Base-by-base conservation (phyloP, 306 rosid genomes). In the Casuarina glauca region DNA sequence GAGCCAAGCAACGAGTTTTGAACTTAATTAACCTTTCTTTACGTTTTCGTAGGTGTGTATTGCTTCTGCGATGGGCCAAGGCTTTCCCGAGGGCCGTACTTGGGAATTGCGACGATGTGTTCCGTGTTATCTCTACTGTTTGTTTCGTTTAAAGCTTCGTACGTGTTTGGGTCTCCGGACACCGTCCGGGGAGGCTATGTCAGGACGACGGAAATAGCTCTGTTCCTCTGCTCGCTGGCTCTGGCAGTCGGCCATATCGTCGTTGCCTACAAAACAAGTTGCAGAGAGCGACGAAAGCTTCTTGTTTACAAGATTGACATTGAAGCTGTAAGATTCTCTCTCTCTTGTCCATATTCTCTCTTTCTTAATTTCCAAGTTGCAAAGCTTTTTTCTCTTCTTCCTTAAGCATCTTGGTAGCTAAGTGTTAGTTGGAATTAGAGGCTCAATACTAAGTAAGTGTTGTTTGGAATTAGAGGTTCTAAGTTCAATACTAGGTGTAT, bases 251-350 rank as follows among this genome's bases (percentile, higher is more conserved):
- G 93, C 10, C 99, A 96, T 79, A 74, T 96, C 26, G 85, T 84
- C 7, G 98, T 90, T 69, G 99, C 99, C 3, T 91, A 96, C 69
- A 89, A 93, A 81, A 96, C 99, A 12, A 91, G 98, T 88, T 96
- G 99, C 90, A 91, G 92, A 84, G 99, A 96, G 70, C 87, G 98
- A 80, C 74, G 98, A 72, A 96, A 93, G 91, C 99, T 96, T 74
- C 77, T 89, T 83, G 96, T 96, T 71, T 96, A 91, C 89, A 96
- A 87, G 81, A 96, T 96, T 80, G 99, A 96, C 87, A 89, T 93
- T 44, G 99, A 96, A 90, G 91, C 99, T 78, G 98, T 96, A 81
- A 91, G 98, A 86, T 39, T 72, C 74, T 54, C 50, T 66, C 32
- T 41, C 70, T 48, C 70, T 86, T 50, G 32, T 26, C 32, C 32